phyloP scores from a whole-genome alignment of 2,329 filamentous ascomycete species.

The Clonostachys solani region DNA sequence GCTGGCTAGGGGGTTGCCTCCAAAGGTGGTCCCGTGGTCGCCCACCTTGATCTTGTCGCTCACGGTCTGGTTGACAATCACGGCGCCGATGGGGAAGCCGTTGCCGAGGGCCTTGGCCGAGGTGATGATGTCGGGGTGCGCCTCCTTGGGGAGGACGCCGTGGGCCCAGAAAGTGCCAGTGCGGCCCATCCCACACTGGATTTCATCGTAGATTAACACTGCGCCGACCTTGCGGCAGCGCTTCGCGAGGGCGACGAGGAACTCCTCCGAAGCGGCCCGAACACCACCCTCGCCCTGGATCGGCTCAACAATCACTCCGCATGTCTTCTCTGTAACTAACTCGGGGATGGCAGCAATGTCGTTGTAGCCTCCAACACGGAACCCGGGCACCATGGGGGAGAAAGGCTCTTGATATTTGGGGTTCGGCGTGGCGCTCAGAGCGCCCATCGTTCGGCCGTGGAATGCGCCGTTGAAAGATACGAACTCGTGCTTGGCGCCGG shows the following conservation, averaged over 20 bases:
- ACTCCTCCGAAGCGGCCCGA: slow-evolving; percentile 76
- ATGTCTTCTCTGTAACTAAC: slow-evolving; percentile 80
- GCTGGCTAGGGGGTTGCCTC: slow-evolving; percentile 83
- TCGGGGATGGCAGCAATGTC: slow-evolving; percentile 67
- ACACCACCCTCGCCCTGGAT: slow-evolving; percentile 97
- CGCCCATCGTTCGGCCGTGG: slow-evolving; percentile 95
- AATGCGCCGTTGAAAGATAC: slow-evolving; percentile 91
- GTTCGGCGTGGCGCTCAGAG: slow-evolving; percentile 92
- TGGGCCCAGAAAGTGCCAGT: slow-evolving; percentile 94
- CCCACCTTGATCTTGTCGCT: slow-evolving; percentile 46
- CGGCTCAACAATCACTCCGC: slow-evolving; percentile 92
- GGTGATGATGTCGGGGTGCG: slow-evolving; percentile 90
- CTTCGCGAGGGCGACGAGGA: slow-evolving; percentile 76
- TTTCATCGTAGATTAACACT: slow-evolving; percentile 92
- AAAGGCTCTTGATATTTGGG: slow-evolving; percentile 97
- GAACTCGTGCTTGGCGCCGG: slow-evolving; percentile 72
- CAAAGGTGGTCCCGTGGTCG: slow-evolving; percentile 93
- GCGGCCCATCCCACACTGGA: slow-evolving; percentile 87
- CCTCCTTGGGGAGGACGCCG: slow-evolving; percentile 64
- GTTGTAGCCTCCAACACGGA: slow-evolving; percentile 82
- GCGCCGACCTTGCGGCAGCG: slow-evolving; percentile 85
- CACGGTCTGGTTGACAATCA: slow-evolving; percentile 33
- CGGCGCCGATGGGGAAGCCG: slow-evolving; percentile 88
- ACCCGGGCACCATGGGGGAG: slow-evolving; percentile 91
- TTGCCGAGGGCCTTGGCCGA: slow-evolving; percentile 96